Evolutionary conservation across 2,329 filamentous ascomycete species (phyloP), one percentile per base, ranked within the genome.

Genomic region (Fusarium compactum): DNA sequence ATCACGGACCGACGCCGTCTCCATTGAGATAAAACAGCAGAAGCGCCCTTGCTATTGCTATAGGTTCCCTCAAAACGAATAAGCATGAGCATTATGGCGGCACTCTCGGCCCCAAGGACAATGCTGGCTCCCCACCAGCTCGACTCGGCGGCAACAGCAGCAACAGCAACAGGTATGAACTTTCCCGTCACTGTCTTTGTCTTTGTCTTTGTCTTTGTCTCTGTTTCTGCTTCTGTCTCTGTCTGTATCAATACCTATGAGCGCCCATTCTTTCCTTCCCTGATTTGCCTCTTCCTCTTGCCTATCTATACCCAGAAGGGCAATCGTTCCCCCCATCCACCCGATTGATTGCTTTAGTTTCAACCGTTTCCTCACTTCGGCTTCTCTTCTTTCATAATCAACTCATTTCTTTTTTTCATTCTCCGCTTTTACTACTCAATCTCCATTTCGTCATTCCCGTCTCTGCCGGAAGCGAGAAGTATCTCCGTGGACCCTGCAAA

Each of bases 111-210:
- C 59, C 61, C 72, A 55, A 63, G 70, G 56, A 67, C 67, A 60
- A 54, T 72, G 56, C 67, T 62, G 57, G 61, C 69, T 54, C 61
- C 66, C 66, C 74, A 72, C 72, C 72, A 74, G 58, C 73, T 71
- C 63, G 68, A 72, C 56, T 70, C 70, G 63, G 58, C 53, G 32
- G 32, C 72, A 45, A 48, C 62, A 74, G 68, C 43, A 45, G 24
- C 72, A 50, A 30, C 40, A 45, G 12, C 72, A 38, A 66, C 62
- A 74, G 74, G 74, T 76, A 76, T 60, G 73, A 51, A 61, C 24
- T 41, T 20, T 25, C n/a, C 30, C 12, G 44, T 43, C 58, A n/a
- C 16, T 38, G 9, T 38, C 34, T 38, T 16, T 62, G 25, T 68
- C 9, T 38, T 18, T 18, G 32, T 50, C 14, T 63, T 9, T 56